Percentiles rank a stretch among this genome's conserved stretches.
Conservation (phyloP, 805 yeast species). For the Wickerhamiella domercqiae region DNA sequence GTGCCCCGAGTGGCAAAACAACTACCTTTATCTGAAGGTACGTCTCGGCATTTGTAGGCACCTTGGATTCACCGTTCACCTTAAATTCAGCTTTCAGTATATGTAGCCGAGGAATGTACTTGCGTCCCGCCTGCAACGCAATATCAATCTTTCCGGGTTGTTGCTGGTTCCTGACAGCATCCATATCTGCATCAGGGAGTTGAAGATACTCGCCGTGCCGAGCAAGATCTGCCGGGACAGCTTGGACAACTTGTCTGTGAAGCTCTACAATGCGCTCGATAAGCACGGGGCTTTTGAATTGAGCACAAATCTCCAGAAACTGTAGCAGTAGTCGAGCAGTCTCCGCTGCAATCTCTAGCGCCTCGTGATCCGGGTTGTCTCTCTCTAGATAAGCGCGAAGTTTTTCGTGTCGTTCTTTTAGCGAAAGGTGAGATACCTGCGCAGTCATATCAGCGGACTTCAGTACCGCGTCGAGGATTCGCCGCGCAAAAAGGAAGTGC, state of each 20-base stretch:
- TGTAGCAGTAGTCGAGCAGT: slow-evolving; percentile 56
- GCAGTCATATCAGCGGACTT: slow-evolving; percentile 51
- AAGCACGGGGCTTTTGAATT: slow-evolving; percentile 59
- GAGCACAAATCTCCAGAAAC: slow-evolving; percentile 64
- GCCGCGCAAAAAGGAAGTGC: slow-evolving; percentile 37
- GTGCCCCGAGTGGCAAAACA: slow-evolving; percentile 50
- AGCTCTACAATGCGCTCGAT: slow-evolving; percentile 47
- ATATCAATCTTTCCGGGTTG: slow-evolving; percentile 5
- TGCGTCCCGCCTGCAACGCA: slow-evolving; percentile 12
- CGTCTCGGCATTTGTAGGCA: slow-evolving; percentile 58
- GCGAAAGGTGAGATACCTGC: slow-evolving; percentile 28
- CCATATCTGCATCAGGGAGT: slow-evolving; percentile 53
- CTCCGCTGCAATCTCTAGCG: slow-evolving; percentile 40
- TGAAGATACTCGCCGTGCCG: slow-evolving; percentile 56
- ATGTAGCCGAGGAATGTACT: slow-evolving; percentile 51
- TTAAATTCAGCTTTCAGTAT: slow-evolving; percentile 55
- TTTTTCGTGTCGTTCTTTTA: slow-evolving; percentile 35
- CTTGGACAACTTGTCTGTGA: slow-evolving; percentile 60
- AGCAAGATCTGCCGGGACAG: slow-evolving; percentile 37
- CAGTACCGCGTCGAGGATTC: slow-evolving; percentile 39
- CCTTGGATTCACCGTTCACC: slow-evolving; percentile 71
- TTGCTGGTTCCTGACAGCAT: slow-evolving; percentile 8
- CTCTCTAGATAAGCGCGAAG: slow-evolving; percentile 48
- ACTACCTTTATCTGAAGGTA: slow-evolving; percentile 64
- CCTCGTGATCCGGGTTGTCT: slow-evolving; percentile 25